Base-by-base conservation (phyloP, 768 basidiomycete genomes). In the Zangia roseola region DNA sequence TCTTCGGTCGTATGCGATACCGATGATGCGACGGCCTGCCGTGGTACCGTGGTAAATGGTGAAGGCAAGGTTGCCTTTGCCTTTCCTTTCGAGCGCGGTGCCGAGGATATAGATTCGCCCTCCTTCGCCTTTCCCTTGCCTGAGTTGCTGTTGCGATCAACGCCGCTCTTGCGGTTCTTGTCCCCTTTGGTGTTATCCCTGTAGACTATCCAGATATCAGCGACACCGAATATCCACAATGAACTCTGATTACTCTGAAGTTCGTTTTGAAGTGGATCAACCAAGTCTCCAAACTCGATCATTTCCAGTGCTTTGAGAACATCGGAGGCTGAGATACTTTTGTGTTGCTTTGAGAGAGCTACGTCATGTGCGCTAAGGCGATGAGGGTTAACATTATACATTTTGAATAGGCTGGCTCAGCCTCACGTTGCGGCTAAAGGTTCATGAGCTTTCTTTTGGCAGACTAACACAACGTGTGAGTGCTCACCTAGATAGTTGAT, bases 241-340 rank as follows among this genome's bases (percentile, higher is more conserved):
- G 24, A 28, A 10, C 31, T 12, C 24, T 17, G 20, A n/a, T 53
- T 48, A 85, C 91, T 69, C 50, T 77, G 70, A 9, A 92, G 76
- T 61, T 92, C 89, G 0, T 60, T 69, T 52, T 86, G 81, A 4
- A 91, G 72, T 36, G 72, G 70, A 28, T 80, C 78, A 0, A 83
- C 78, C 36, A 91, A 70, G 60, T 91, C 88, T 2, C 81, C 79
- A 49, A 92, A 84, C 55, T 91, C 85, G 30, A 91, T 78, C 47
- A 80, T 71, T 61, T 92, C 90, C 9, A 94, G 76, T 0, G 90
- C 94, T 62, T 87, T 90, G 53, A 94, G 79, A 0, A 97, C 91
- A 61, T 95, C 94, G 0, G 91, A 84, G 0, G 91, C 91, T 6
- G 91, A 87, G 36, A 94, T 88, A 49, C 87, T 88, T 67, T 92